Conservation (phyloP, 192 early-diverging fungal species). For the Tieghemiomyces parasiticus region DNA sequence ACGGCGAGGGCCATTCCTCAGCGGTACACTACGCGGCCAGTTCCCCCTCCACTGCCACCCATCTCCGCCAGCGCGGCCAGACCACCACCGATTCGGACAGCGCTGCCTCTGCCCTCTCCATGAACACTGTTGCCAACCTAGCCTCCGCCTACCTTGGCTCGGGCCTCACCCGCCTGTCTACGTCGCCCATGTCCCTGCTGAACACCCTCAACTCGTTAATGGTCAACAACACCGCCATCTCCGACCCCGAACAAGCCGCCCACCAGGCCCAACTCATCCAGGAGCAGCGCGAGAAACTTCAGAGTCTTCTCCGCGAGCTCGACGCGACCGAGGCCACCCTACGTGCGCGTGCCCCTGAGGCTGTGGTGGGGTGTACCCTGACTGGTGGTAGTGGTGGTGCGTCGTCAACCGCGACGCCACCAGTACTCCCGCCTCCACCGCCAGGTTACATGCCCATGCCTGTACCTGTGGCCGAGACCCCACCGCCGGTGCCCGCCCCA, state of each 20-base stretch:
- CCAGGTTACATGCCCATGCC: not conserved
- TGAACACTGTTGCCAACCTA: not conserved
- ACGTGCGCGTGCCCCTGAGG: not conserved
- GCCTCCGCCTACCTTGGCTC: not conserved
- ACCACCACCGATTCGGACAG: too few relatives aligned
- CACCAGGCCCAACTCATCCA: not conserved
- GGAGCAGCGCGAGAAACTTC: constrained; percentile 1
- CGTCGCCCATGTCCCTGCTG: not conserved
- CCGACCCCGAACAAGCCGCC: not conserved
- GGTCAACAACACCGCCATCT: not conserved
- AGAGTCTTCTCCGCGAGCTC: not conserved
- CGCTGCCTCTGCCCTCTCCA: not conserved
- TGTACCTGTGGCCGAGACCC: not conserved
- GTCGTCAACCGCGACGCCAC: not conserved
- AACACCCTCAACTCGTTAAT: not conserved
- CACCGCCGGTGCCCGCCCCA: not conserved
- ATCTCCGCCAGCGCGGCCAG: not conserved
- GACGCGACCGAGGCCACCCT: not conserved
- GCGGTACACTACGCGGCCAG: too few relatives aligned
- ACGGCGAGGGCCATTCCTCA: not conserved
- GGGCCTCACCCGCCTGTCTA: not conserved
- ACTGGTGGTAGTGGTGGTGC: too few relatives aligned
- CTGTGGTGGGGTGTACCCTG: too few relatives aligned
- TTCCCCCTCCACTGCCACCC: not conserved
- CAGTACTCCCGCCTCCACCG: not conserved